Evolutionary conservation across 352 stramenopile species (phyloP).

Genomic region (Pythium phragmiticola): DNA sequence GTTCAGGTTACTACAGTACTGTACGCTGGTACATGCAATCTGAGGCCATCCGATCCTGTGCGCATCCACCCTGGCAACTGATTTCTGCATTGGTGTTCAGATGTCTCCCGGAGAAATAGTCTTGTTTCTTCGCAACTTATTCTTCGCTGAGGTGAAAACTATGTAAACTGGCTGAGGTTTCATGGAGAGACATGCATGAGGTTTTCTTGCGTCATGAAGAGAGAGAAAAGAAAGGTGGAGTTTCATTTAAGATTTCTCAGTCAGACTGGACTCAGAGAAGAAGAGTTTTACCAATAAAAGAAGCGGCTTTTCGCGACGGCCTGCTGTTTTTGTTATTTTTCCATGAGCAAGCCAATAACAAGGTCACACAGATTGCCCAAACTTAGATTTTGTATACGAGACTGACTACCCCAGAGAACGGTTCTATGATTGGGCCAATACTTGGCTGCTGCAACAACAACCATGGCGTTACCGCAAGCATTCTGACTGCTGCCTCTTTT

Average conservation of each 20-base stretch:
- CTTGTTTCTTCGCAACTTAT: no score
- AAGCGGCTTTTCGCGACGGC: not conserved
- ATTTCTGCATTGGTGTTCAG: not conserved
- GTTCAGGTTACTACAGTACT: not conserved
- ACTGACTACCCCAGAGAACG: conserved; percentile 10
- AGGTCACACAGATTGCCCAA: not conserved
- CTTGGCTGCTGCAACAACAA: not conserved
- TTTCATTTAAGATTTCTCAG: not conserved
- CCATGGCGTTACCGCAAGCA: not conserved
- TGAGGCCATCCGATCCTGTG: no score
- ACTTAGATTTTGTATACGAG: conserved; percentile 9
- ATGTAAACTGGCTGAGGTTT: not conserved
- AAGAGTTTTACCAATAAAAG: conserved; percentile 7
- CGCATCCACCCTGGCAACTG: conserved; percentile 1
- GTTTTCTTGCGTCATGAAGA: not conserved
- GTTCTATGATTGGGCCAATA: conserved; percentile 8
- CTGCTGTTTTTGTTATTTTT: not conserved
- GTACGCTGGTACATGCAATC: no score
- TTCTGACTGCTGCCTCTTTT: conserved; percentile 8
- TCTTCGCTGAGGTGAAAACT: no score
- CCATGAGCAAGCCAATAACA: not conserved
- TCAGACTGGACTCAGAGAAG: conserved; percentile 7
- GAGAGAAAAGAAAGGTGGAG: not conserved
- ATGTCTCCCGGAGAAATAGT: not conserved
- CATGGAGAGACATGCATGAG: not conserved